A percentile compares a stretch with the other conserved stretches of the same genome.
These are phyloP conservation scores for Teratosphaeria epicoccoides DNA, from an alignment of 2,329 filamentous ascomycete species.

Conservation along the genomic window DNA sequence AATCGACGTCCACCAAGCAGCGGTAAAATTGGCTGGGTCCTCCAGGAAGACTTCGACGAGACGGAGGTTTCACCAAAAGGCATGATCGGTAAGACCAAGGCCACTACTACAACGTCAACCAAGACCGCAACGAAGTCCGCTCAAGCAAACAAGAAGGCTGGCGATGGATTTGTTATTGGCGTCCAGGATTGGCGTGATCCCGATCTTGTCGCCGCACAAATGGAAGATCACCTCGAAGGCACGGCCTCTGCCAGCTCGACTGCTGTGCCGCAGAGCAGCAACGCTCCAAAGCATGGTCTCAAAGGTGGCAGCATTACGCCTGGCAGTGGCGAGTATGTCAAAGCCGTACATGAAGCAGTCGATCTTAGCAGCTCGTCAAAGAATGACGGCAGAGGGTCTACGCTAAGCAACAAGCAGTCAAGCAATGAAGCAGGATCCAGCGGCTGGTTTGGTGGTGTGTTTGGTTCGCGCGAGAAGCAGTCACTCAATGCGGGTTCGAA, in stretches of 20 bases:
- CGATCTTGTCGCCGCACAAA: constrained; percentile 48
- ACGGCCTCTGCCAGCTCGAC: constrained; percentile 10
- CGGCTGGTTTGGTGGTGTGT: constrained; percentile 6
- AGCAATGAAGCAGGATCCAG: not conserved
- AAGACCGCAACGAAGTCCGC: constrained; percentile 20
- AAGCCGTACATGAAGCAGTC: constrained; percentile 25
- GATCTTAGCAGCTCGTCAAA: constrained; percentile 7
- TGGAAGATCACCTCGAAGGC: constrained; percentile 20
- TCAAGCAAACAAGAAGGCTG: constrained; percentile 17
- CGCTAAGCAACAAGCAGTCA: constrained; percentile 1
- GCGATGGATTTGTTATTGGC: constrained; percentile 67
- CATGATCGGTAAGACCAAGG: constrained; percentile 10
- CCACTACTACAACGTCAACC: constrained; percentile 19
- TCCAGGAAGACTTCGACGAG: constrained; percentile 56
- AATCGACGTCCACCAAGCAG: constrained; percentile 60
- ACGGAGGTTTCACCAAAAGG: constrained; percentile 37
- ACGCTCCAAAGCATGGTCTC: constrained; percentile 11
- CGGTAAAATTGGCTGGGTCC: constrained; percentile 63
- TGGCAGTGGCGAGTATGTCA: constrained; percentile 59
- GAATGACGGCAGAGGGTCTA: not conserved
- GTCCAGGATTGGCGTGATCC: constrained; percentile 80
- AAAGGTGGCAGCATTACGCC: constrained; percentile 60
- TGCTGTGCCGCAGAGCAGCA: constrained; percentile 12
- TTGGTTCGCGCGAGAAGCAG: not conserved
- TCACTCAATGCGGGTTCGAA: constrained; percentile 3